These are phyloP conservation scores for Debaryomyces hansenii DNA, from an alignment of 805 yeast genomes.

Conservation along the genomic window DNA sequence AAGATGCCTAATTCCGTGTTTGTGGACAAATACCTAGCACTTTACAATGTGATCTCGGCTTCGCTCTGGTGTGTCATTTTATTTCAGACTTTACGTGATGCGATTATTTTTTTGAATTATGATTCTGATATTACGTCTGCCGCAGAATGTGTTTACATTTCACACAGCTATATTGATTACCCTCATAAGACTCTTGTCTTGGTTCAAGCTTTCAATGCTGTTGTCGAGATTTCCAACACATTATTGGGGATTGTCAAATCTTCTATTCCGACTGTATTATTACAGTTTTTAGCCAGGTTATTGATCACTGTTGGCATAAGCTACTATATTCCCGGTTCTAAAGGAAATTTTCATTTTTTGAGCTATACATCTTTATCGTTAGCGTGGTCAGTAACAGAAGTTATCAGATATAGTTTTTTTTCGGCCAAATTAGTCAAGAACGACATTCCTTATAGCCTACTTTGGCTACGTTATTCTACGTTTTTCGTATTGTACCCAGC, in stretches of 20 bases:
- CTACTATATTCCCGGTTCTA: slow-evolving; percentile 24
- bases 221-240: slow-evolving; percentile 23
- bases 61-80: slow-evolving; percentile 19
- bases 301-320: slow-evolving; percentile 28
- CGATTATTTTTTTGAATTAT: slow-evolving; percentile 5
- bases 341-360: slow-evolving; percentile 22
- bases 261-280: slow-evolving; percentile 21
- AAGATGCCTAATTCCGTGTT: too few species aligned
- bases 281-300: slow-evolving; percentile 31
- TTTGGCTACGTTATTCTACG: slow-evolving; percentile 29
- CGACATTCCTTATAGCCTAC: slow-evolving; percentile 15
- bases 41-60: slow-evolving; percentile 17
- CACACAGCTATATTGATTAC: slow-evolving; percentile 9
- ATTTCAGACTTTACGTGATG: slow-evolving; percentile 10
- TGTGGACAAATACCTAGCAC: slow-evolving; percentile 4
- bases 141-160: slow-evolving; percentile 8
- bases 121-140: background rate
- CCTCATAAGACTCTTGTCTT: slow-evolving; percentile 31
- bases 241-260: slow-evolving; percentile 27
- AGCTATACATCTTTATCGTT: slow-evolving; percentile 20
- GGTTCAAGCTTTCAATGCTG: slow-evolving; percentile 25
- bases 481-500: slow-evolving; percentile 31
- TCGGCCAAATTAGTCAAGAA: slow-evolving; percentile 15
- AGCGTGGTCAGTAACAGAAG: slow-evolving; percentile 32
- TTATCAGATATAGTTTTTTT: slow-evolving; percentile 29